Evolutionary conservation across 2,329 filamentous ascomycete species (phyloP), one percentile per base, ranked within the genome.

Genomic region (Venturia nashicola): DNA sequence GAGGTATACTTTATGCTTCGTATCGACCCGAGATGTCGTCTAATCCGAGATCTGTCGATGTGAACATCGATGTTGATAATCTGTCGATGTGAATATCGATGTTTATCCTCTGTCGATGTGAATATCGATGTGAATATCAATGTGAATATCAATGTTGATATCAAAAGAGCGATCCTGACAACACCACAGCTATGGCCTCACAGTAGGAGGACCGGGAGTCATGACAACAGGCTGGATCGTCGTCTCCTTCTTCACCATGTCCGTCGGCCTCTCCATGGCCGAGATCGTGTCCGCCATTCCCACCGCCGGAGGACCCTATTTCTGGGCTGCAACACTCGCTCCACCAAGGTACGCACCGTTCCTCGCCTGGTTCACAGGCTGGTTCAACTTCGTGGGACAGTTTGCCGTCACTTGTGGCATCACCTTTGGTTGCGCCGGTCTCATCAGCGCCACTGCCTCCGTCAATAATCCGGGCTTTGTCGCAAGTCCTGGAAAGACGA

Each of bases 211-310:
- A 6, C 82, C 82, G 0, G 81, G 74, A 2, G 80, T 83, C 59
- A 83, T 83, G 81, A 77, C 78, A 7, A 71, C 80, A 36, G 81
- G 81, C 63, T 84, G 82, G 82, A 79, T 84, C 36, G 72, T 82
- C 4, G 77, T 81, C 27, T 80, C 78, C 20, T 77, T 83, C 71
- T 83, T 84, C 71, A 84, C 82, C 5, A 73, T 83, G 67, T 76
- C 79, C 59, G 80, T 83, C 27, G 81, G 80, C 14, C 72, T 79
- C 7, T 77, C 79, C 61, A 84, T 85, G 81, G 82, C 81, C 20
- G 82, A 85, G 69, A 82, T 85, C 68, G 81, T 83, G 7, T 82
- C 80, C 6, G 82, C 83, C 0, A 82, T 84, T 65, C 83, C 83
- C 0, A 84, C 82, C 1, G 78, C 77, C 57, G 83, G 82, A 46